Evolutionary conservation across 768 basidiomycete species (phyloP).

Genomic region (Leucogyrophana mollusca): DNA sequence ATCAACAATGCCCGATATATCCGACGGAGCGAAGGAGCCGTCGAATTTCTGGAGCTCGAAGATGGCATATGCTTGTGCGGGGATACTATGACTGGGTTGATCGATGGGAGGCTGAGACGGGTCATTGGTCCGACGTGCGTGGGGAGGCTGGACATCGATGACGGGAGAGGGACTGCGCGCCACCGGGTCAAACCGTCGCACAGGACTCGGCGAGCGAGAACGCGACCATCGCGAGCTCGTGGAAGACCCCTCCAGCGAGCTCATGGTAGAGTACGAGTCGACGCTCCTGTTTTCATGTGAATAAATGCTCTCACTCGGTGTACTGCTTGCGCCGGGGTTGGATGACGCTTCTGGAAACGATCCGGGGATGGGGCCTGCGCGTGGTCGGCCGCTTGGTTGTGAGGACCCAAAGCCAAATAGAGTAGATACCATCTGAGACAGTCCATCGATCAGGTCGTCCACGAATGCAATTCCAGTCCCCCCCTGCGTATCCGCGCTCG

Average conservation of each 20-base stretch:
- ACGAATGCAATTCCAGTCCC: slow-evolving; percentile 11
- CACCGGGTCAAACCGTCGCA: slow-evolving; percentile 22
- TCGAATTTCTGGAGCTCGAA: slow-evolving; percentile 41
- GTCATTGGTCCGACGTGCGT: too few relatives aligned
- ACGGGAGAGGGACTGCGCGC: slow-evolving; percentile 34
- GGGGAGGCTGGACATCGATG: too few relatives aligned
- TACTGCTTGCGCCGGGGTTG: slow-evolving; percentile 7
- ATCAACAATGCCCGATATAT: slow-evolving; percentile 38
- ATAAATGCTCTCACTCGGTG: slow-evolving; percentile 8
- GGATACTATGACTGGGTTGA: slow-evolving; percentile 13
- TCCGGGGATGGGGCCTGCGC: slow-evolving; percentile 1
- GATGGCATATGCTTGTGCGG: slow-evolving; percentile 32
- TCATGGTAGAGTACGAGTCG: slow-evolving; percentile 44
- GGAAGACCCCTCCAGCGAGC: slow-evolving; percentile 41
- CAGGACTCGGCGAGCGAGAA: slow-evolving; percentile 20
- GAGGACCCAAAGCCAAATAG: slow-evolving; percentile 13
- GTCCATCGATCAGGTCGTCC: slow-evolving; percentile 14
- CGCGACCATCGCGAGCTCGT: slow-evolving; percentile 35
- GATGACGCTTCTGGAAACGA: slow-evolving; percentile 23
- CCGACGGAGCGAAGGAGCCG: slow-evolving; percentile 44
- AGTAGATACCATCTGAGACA: slow-evolving; percentile 16
- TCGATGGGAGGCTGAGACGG: slow-evolving; percentile 9
- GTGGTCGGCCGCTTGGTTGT: neutral
- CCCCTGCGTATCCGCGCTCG: neutral
- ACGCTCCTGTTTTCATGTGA: slow-evolving; percentile 27